Evolutionary conservation across 169 alveolate genomes (phyloP), one percentile per base, ranked within the genome.

Genomic region (Eimeria sp.): DNA sequence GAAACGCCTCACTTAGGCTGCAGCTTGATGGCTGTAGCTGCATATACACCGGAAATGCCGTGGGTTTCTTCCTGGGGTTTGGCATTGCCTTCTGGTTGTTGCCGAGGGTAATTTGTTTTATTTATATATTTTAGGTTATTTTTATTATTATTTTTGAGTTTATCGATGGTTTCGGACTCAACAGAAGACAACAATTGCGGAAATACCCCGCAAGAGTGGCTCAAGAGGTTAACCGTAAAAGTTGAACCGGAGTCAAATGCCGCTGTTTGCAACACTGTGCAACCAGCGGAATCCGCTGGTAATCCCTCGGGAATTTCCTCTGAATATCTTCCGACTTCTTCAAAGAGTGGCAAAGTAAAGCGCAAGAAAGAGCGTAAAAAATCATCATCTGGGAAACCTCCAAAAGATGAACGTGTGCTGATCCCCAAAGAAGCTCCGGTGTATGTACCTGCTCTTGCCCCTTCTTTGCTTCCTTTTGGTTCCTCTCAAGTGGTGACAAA

Each of bases 141-240:
- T 40, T 25, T 72, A 25, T 9, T 0, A n/a, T 30, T 11, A 10
- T 4, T 11, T n/a, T 22, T 27, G 20, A 72, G 40, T 40, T 43
- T 43, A 0, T 25, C 58, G 70, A 80, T 80, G 89, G 89, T 49
- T 45, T 80, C 89, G 4, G 89, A 25, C 25, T 7, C 9, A 18
- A 25, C 25, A 16, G 89, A 27, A 20, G 89, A 16, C 20, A 30
- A 18, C 7, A 61, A 0, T 72, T 58, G 18, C 9, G 89, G 30
- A 14, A 45, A 80, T 49, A 20, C 72, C 10, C 89, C 89, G 72
- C 89, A 49, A 63, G 72, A 10, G 70, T 49, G 89, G 89, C 89
- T 80, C 43, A 58, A 34, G 13, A 34, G 89, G 22, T 63, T 80
- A 30, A 80, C 72, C 11, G 89, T 49, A 30, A 80, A 80, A 61